Conservation (phyloP, 164 flowering plant species). For the Nymphaea colorata region DNA sequence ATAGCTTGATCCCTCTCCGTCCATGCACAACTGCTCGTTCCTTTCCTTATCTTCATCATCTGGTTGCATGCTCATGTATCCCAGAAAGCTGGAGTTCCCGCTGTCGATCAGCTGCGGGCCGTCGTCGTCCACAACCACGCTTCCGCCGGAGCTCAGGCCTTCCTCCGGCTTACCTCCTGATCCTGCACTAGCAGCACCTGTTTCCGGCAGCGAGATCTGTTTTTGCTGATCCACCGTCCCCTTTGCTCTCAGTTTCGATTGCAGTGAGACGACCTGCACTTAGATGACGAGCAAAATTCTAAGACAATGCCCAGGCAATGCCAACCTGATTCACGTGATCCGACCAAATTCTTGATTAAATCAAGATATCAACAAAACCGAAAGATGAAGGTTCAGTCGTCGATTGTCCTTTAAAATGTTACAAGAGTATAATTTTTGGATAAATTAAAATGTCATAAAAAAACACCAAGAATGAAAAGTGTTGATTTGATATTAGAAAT, state of each 20-base stretch:
- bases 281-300: background rate
- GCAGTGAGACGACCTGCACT: constrained; percentile 41
- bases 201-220: background rate
- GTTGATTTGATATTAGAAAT: no score
- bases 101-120: constrained; percentile 64
- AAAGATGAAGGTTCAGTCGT: no score
- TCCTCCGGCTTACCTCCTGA: constrained; percentile 26
- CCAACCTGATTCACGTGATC: no score
- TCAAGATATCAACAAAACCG: no score
- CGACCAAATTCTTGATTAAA: no score
- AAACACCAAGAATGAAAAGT: no score
- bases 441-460: no score
- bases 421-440: no score
- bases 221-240: constrained; percentile 10
- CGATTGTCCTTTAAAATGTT: no score
- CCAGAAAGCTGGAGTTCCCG: constrained; percentile 40
- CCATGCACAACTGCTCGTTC: constrained; percentile 15
- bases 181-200: background rate
- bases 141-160: constrained; percentile 49
- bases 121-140: constrained; percentile 62
- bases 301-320: no score
- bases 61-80: constrained; percentile 18
- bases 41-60: constrained; percentile 36
- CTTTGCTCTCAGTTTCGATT: constrained; percentile 43
- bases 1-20: background rate